Percentiles rank a stretch among this genome's conserved stretches.
Evolutionary conservation across 768 basidiomycete species (phyloP).

Genomic region (Podaxis sp.): DNA sequence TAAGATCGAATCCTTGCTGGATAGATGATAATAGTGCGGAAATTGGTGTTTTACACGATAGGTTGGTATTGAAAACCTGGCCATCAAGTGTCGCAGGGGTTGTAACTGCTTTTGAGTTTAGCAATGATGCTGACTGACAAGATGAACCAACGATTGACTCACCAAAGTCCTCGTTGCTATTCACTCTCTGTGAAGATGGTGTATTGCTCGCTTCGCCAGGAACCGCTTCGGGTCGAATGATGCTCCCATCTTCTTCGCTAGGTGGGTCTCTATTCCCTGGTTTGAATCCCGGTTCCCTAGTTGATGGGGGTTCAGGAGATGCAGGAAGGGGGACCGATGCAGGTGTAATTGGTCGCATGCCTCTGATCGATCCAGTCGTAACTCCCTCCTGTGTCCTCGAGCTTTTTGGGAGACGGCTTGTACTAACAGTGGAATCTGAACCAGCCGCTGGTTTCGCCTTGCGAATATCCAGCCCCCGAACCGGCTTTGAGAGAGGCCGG

Average conservation of each 20-base stretch:
- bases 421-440: background rate
- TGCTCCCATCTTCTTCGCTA: background rate
- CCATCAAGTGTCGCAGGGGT: constrained; percentile 10
- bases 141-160: background rate
- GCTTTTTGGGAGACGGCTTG: background rate
- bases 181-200: background rate
- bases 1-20: constrained; percentile 63
- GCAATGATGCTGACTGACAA: background rate
- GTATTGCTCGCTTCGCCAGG: background rate
- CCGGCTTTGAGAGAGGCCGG: constrained; percentile 10
- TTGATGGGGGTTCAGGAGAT: constrained; percentile 23
- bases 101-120: constrained; percentile 16
- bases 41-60: constrained; percentile 51
- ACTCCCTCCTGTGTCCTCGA: constrained; percentile 1
- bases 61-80: background rate
- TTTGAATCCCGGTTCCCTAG: background rate
- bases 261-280: background rate
- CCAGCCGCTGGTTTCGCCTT: background rate
- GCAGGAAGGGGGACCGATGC: constrained; percentile 30
- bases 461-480: constrained; percentile 8
- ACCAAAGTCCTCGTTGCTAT: background rate
- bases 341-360: constrained; percentile 23
- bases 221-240: background rate
- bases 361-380: background rate
- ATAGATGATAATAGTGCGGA: constrained; percentile 60